A percentile compares a stretch with the other conserved stretches of the same genome.
Conservation (phyloP, 23 red algal species). For the Rhodosorus marinus region DNA sequence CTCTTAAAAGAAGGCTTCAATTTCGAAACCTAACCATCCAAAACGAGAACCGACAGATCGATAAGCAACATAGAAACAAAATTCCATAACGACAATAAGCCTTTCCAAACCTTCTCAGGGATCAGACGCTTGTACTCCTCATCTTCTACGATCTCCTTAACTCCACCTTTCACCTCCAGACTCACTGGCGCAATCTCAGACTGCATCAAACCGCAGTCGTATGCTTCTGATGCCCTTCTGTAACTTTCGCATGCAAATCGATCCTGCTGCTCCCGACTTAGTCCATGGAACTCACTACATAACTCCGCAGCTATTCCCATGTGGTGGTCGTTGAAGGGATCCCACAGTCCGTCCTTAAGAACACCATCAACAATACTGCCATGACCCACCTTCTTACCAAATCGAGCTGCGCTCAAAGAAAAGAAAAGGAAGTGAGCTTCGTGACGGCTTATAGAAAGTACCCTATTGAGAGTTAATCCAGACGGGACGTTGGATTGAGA, state of each 20-base stretch:
- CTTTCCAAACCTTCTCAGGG: too few species aligned
- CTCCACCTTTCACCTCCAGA: not conserved
- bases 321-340: slow-evolving; percentile 11
- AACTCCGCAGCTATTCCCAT: slow-evolving; percentile 65
- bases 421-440: too few species aligned
- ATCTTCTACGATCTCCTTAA: slow-evolving; percentile 15
- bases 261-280: slow-evolving; percentile 68
- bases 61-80: too few species aligned
- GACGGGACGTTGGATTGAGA: too few species aligned
- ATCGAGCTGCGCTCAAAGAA: not conserved
- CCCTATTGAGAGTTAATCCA: too few species aligned
- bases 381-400: not conserved
- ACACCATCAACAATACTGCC: slow-evolving; percentile 42
- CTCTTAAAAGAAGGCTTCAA: not conserved
- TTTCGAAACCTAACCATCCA: too few species aligned
- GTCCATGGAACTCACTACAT: slow-evolving; percentile 14
- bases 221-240: slow-evolving; percentile 19
- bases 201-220: slow-evolving; percentile 21
- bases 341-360: slow-evolving; percentile 45
- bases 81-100: too few species aligned
- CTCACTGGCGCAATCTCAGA: slow-evolving; percentile 56
- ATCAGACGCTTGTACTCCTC: slow-evolving; percentile 38
- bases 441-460: too few species aligned
- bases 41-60: too few species aligned
- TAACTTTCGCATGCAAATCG: slow-evolving; percentile 50